Base-by-base conservation (phyloP, 257 asterid species). In the Petunia secreta region DNA sequence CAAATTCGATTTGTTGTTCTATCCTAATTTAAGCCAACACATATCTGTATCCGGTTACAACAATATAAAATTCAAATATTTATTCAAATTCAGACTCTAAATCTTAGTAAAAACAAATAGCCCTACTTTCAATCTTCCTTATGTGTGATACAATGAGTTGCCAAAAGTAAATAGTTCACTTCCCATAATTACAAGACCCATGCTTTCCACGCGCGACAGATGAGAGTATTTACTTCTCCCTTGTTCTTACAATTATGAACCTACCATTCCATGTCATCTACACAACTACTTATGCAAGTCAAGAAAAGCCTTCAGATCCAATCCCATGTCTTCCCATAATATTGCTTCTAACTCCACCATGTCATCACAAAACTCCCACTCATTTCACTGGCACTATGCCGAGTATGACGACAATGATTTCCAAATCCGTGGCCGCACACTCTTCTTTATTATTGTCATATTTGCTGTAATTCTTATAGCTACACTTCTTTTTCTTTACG, bases 301-400 rank as follows among this genome's bases (percentile, higher is more conserved):
- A 52, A 52, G 57, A 52, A 52, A 52, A 52, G 52, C 74, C 44
- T 40, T 66, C 75, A 66, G 75, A 66, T 66, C 75, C 75, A 40
- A 41, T 66, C 54, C 75, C 36, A 15, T 13, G 34, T 66, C 74
- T 65, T 41, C 74, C 52, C 40, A 41, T 66, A 66, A 66, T 66
- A 6, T 8, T 34, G 48, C 75, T 3, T 41, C 54, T 1, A 15
- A 52, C 11, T 52, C 57, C 38, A n/a, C 7, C 11, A 41, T 66
- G 75, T 48, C 75, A 6, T 66, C 75, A 41, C 82, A 78, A 54
- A 83, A 78, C 4, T 38, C 92, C 69, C 84, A 83, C n/a, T 46
- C 92, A 2, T 89, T 93, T 86, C 91, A 88, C 62, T 93, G 98
- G 98, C 90, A 87, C 92, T 89, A 86, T 88, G 81, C 91, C n/a